Percentiles rank a stretch among this genome's conserved stretches.
Conservation (phyloP, 768 basidiomycete genomes). For the Cystoderma amianthinum region DNA sequence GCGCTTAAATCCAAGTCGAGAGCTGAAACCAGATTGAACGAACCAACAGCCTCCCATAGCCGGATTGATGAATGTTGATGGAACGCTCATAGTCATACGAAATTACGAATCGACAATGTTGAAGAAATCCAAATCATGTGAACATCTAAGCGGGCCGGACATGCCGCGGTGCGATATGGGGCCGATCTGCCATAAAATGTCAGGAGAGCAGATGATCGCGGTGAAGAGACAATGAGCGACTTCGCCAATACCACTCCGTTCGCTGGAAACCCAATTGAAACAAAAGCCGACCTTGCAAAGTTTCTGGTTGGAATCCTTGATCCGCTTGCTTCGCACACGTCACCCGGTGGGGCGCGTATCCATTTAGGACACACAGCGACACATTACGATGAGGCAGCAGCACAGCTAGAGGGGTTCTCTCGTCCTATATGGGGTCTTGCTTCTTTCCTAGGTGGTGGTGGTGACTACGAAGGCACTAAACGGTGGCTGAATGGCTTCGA, state of each 20-base stretch:
- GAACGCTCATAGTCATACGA: no score
- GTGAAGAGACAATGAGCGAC: constrained; percentile 23
- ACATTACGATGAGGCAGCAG: constrained; percentile 66
- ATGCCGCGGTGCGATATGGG: no score
- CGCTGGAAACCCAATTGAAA: constrained; percentile 52
- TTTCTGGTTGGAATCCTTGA: constrained; percentile 58
- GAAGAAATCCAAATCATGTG: no score
- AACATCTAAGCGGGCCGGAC: no score
- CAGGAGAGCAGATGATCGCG: no score
- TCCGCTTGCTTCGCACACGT: constrained; percentile 62
- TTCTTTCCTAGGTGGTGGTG: constrained; percentile 59
- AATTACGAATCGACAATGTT: no score
- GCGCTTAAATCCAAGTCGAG: no score
- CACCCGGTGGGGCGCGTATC: constrained; percentile 65
- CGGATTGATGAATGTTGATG: no score
- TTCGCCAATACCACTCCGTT: constrained; percentile 36
- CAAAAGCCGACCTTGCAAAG: constrained; percentile 47
- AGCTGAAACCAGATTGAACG: no score
- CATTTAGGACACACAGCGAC: constrained; percentile 65
- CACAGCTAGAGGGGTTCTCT: constrained; percentile 72
- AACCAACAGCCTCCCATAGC: no score
- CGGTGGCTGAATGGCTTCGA: constrained; percentile 63
- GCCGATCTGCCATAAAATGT: no score
- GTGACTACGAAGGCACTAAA: constrained; percentile 46
- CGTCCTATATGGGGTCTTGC: constrained; percentile 74